Conservation (phyloP, 2,329 filamentous ascomycete species). For the Tolypocladium ovalisporum region DNA sequence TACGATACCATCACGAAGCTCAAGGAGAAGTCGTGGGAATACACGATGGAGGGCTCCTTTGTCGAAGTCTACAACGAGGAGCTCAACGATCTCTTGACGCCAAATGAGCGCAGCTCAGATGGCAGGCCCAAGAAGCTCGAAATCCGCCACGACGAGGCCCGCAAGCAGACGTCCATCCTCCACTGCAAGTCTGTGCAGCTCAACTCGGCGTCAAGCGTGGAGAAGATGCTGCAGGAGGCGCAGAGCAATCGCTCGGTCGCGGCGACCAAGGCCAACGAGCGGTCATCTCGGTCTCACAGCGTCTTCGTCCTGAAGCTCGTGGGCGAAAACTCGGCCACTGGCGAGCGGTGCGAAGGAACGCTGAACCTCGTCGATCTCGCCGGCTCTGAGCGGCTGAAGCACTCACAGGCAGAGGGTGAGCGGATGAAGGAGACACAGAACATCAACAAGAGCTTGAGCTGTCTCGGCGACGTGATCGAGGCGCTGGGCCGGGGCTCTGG, state of each 20-base stretch:
- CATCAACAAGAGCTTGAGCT: conserved; percentile 92
- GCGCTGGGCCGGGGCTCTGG: conserved; percentile 75
- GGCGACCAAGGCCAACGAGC: conserved; percentile 94
- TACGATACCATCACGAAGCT: conserved; percentile 77
- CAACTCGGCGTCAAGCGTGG: conserved; percentile 69
- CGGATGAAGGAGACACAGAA: conserved; percentile 89
- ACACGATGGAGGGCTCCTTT: conserved; percentile 90
- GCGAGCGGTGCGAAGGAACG: conserved; percentile 80
- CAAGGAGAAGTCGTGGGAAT: conserved; percentile 86
- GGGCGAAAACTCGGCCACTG: conserved; percentile 62
- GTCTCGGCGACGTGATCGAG: conserved; percentile 87
- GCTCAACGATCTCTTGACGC: conserved; percentile 71
- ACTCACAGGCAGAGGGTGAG: conserved; percentile 77
- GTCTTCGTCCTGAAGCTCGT: conserved; percentile 84
- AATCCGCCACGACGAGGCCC: conserved; percentile 74
- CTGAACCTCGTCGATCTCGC: conserved; percentile 94
- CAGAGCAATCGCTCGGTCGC: conserved; percentile 83
- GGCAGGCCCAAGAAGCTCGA: conserved; percentile 73
- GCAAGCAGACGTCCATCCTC: conserved; percentile 71
- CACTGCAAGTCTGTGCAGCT: conserved; percentile 70
- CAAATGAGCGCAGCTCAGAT: conserved; percentile 44
- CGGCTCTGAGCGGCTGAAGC: conserved; percentile 81
- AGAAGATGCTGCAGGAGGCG: conserved; percentile 68
- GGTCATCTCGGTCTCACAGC: conserved; percentile 87
- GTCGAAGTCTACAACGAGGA: conserved; percentile 98